Evolutionary conservation across 2,329 filamentous ascomycete genomes (phyloP).

Genomic region (Penicillium sp.): DNA sequence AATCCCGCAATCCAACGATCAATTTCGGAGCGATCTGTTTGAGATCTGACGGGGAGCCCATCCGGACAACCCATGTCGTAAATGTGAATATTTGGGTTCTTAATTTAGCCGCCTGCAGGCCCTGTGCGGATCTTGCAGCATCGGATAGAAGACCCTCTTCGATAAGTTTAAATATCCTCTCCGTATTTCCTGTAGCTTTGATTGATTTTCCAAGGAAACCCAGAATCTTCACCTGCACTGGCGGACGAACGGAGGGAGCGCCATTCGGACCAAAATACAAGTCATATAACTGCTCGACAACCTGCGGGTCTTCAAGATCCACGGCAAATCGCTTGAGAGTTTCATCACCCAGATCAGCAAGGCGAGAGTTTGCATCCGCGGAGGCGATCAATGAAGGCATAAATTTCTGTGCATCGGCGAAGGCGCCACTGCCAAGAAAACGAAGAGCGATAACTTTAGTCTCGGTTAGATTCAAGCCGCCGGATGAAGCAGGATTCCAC

Average conservation of each 20-base stretch:
- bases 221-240: constrained; percentile 78
- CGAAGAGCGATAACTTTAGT: constrained; percentile 71
- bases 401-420: constrained; percentile 81
- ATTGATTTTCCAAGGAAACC: constrained; percentile 76
- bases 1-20: constrained; percentile 70
- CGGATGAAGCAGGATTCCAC: constrained; percentile 64
- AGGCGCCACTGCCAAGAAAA: constrained; percentile 82
- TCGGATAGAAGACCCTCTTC: constrained; percentile 63
- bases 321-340: constrained; percentile 77
- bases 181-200: constrained; percentile 70
- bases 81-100: constrained; percentile 83
- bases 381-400: constrained; percentile 82
- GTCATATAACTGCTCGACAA: constrained; percentile 70
- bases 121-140: constrained; percentile 52
- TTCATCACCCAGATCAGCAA: constrained; percentile 85
- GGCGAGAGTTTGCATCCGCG: constrained; percentile 77
- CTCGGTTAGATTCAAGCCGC: constrained; percentile 69
- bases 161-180: constrained; percentile 71
- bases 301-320: constrained; percentile 67
- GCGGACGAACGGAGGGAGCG: constrained; percentile 59
- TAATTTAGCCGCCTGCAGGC: constrained; percentile 77
- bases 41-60: constrained; percentile 67
- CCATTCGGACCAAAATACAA: constrained; percentile 70
- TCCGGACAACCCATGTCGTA: constrained; percentile 81
- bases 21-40: constrained; percentile 69